Percentiles rank a stretch among this genome's conserved stretches.
Conservation (phyloP, 495 filamentous ascomycete genomes). For the Evernia prunastri region DNA sequence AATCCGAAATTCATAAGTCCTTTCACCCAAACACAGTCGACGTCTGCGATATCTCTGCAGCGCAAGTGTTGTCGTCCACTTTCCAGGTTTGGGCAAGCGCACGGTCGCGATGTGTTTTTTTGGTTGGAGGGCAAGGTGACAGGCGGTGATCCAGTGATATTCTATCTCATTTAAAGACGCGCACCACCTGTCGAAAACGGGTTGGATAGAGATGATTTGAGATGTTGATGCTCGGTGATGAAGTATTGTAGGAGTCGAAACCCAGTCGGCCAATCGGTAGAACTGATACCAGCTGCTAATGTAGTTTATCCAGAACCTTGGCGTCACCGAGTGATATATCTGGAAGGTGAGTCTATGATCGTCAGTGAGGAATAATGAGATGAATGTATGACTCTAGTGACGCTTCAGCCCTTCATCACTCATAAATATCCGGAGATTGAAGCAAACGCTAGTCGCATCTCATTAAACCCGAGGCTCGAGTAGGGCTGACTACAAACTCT, state of each 20-base stretch:
- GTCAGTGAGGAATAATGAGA: neutral
- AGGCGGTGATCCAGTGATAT: neutral
- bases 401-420: neutral
- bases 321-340: neutral
- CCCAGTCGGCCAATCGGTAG: neutral
- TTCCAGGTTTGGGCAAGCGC: neutral
- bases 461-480: neutral
- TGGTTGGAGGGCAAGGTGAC: neutral
- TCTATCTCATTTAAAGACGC: neutral
- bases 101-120: neutral
- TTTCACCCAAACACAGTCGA: neutral
- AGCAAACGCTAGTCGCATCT: neutral
- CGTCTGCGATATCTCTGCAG: neutral
- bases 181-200: neutral
- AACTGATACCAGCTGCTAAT: neutral
- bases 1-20: conserved; percentile 14
- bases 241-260: neutral
- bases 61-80: conserved; percentile 5
- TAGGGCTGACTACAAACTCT: neutral
- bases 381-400: neutral
- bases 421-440: neutral
- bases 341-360: neutral
- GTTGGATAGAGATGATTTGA: neutral
- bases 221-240: neutral
- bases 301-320: neutral